phyloP scores from a whole-genome alignment of 2,329 filamentous ascomycete genomes.

The Alternaria ventricosa region DNA sequence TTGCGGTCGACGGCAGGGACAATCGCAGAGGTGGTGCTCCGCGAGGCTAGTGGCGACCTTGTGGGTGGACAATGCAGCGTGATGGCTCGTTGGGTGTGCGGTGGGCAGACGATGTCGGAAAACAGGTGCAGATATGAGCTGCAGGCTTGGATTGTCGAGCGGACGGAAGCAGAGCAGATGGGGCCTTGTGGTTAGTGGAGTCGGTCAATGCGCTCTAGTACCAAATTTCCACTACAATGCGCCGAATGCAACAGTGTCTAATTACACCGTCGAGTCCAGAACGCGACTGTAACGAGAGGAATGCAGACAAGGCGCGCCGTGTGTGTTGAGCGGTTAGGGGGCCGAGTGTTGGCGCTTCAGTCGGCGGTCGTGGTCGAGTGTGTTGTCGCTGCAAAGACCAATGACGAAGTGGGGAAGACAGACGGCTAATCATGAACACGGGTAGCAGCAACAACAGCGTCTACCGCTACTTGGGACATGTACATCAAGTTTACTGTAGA shows the following conservation, averaged over 20 bases:
- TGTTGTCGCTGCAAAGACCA: constrained; percentile 35
- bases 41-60: constrained; percentile 24
- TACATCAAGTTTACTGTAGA: constrained; percentile 1
- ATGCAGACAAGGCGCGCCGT: constrained; percentile 21
- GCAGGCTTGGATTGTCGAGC: constrained; percentile 5
- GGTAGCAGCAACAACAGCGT: constrained; percentile 13
- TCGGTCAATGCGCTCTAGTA: constrained; percentile 40
- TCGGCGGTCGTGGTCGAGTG: constrained; percentile 25
- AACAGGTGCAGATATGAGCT: neutral
- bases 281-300: constrained; percentile 24
- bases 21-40: constrained; percentile 17
- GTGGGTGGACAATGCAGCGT: neutral
- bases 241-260: constrained; percentile 22
- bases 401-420: constrained; percentile 37
- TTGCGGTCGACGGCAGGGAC: constrained; percentile 8
- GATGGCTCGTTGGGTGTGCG: neutral
- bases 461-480: constrained; percentile 10
- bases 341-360: constrained; percentile 34
- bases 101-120: neutral
- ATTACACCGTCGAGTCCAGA: constrained; percentile 23
- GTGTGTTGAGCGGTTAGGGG: constrained; percentile 29
- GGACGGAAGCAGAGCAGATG: constrained; percentile 6
- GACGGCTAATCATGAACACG: constrained; percentile 25
- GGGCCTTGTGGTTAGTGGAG: constrained; percentile 23
- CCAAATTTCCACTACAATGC: constrained; percentile 30